A percentile compares a stretch with the other conserved stretches of the same genome.
Conservation (phyloP, 345 rosid species). For the Arabidopsis suecica region DNA sequence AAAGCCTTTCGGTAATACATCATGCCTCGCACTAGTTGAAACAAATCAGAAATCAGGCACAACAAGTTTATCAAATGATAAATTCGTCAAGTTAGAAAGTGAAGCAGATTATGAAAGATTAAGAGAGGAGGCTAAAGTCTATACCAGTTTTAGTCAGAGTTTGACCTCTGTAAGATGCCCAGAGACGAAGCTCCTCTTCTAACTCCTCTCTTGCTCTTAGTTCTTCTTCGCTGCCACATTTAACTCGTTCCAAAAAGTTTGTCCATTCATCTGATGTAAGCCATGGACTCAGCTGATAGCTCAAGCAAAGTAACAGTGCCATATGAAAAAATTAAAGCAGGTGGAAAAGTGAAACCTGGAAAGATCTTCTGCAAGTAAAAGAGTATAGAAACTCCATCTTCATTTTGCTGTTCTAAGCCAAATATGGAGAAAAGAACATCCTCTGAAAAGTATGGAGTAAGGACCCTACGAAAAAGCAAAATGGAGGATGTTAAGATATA, state of each 20-base stretch:
- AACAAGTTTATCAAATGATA: conserved; percentile 10
- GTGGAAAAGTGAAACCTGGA: conserved; percentile 60
- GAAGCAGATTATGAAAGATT: conserved; percentile 19
- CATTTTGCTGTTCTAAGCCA: conserved; percentile 66
- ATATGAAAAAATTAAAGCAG: conserved; percentile 1
- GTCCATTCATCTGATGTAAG: conserved; percentile 72
- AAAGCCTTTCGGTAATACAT: conserved; percentile 83
- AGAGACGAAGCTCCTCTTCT: conserved; percentile 70
- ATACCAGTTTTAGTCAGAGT: conserved; percentile 84
- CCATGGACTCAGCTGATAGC: conserved; percentile 37
- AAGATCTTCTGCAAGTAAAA: conserved; percentile 84
- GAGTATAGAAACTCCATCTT: conserved; percentile 84
- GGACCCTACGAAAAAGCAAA: conserved; percentile 54
- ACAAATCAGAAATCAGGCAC: conserved; percentile 20
- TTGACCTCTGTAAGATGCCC: conserved; percentile 90
- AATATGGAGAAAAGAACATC: conserved; percentile 70
- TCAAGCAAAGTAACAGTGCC: conserved; percentile 23
- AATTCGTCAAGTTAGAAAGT: background rate
- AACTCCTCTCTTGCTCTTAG: conserved; percentile 48
- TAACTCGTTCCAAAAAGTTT: conserved; percentile 68
- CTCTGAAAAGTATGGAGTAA: conserved; percentile 78
- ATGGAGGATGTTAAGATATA: conserved; percentile 17
- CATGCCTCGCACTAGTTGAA: conserved; percentile 72
- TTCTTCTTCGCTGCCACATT: conserved; percentile 56
- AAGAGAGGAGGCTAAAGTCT: conserved; percentile 22